phyloP scores from a whole-genome alignment of 1,284 basidiomycete genomes.

The Xanthoconium separans region DNA sequence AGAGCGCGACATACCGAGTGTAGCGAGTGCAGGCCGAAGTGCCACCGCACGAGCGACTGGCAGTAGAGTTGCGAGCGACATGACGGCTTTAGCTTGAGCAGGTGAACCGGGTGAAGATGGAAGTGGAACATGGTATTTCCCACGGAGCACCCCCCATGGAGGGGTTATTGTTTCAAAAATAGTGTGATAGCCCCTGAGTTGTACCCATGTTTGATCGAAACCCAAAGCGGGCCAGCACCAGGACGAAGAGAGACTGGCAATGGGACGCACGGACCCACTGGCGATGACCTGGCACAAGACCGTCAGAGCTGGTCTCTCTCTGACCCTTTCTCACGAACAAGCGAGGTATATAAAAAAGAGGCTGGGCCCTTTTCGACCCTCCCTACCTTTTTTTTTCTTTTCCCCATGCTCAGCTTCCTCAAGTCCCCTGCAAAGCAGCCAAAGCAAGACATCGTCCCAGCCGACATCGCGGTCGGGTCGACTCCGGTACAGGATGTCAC shows the following conservation, averaged over 20 bases:
- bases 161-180: slow-evolving; percentile 8
- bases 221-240: not conserved
- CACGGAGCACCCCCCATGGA: slow-evolving; percentile 16
- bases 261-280: too few species aligned
- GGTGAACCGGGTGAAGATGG: not conserved
- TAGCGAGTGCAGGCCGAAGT: slow-evolving; percentile 44
- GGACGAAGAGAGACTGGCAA: too few species aligned
- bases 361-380: slow-evolving; percentile 6
- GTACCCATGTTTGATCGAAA: not conserved
- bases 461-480: slow-evolving; percentile 7
- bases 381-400: not conserved
- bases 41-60: slow-evolving; percentile 39
- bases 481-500: not conserved
- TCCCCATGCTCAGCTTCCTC: slow-evolving; percentile 29
- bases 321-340: slow-evolving; percentile 32
- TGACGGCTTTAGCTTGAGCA: slow-evolving; percentile 26
- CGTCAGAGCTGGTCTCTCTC: too few species aligned
- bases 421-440: slow-evolving; percentile 20
- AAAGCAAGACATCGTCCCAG: slow-evolving; percentile 4
- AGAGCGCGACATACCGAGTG: slow-evolving; percentile 37
- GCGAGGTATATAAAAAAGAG: slow-evolving; percentile 32
- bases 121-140: not conserved
- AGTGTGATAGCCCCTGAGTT: slow-evolving; percentile 11
- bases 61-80: slow-evolving; percentile 48
- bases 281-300: too few species aligned